Evolutionary conservation across 805 yeast genomes (phyloP).

Genomic region (Candida berthetii): DNA sequence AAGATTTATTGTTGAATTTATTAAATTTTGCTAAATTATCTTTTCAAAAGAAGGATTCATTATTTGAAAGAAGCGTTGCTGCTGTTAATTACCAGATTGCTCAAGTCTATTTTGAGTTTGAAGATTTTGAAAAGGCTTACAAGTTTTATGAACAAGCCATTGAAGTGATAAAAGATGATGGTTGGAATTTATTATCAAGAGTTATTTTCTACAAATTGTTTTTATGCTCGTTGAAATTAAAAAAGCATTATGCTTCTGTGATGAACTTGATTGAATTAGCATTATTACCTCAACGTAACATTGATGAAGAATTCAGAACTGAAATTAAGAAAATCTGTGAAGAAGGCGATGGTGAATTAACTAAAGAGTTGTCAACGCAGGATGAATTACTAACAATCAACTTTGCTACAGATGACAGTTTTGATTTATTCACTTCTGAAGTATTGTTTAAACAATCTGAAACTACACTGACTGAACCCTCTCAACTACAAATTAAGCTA

Average conservation of each 20-base stretch:
- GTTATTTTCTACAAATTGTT: constrained; percentile 30
- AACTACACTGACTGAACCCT: constrained; percentile 12
- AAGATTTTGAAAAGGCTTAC: constrained; percentile 34
- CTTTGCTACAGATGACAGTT: constrained; percentile 17
- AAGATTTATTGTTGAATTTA: constrained; percentile 18
- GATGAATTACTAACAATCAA: constrained; percentile 11
- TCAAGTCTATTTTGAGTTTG: constrained; percentile 30
- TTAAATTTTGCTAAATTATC: constrained; percentile 30
- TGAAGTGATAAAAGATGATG: constrained; percentile 29
- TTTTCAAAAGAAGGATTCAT: constrained; percentile 27
- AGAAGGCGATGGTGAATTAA: neutral
- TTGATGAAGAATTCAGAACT: neutral
- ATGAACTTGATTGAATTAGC: constrained; percentile 26
- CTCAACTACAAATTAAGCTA: constrained; percentile 25
- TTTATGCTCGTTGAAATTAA: constrained; percentile 28
- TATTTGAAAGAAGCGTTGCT: constrained; percentile 32
- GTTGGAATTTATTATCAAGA: constrained; percentile 32
- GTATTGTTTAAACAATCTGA: constrained; percentile 13
- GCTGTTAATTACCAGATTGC: constrained; percentile 46
- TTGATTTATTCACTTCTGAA: constrained; percentile 17
- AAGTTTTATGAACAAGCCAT: constrained; percentile 33
- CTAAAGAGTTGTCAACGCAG: neutral
- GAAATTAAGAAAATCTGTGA: neutral
- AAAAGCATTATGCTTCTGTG: constrained; percentile 25
- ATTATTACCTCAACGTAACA: constrained; percentile 12